Evolutionary conservation across 2,329 filamentous ascomycete species (phyloP), one percentile per base, ranked within the genome.

Genomic region (Trichophyton benhamiae): DNA sequence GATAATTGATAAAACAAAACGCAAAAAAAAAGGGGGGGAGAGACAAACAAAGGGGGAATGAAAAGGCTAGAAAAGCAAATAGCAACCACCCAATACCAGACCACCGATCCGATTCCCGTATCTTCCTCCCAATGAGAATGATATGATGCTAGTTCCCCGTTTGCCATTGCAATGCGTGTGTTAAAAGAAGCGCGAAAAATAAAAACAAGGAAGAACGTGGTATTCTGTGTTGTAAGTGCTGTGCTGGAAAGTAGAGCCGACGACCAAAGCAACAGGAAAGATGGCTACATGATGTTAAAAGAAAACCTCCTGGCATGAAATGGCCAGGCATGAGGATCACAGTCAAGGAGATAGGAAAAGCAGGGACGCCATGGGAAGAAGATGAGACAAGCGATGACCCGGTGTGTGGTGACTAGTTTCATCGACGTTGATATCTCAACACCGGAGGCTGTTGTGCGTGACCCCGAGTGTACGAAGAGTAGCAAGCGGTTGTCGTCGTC

Each of bases 31-130:
- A 4, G 25, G 7, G 36, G 6, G 20, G 41, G 15, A 49, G 3
- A 30, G 52, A 41, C 17, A 49, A 60, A 20, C 4, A 36, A 20
- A 5, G 15, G 11, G n/a, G 15, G 57, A 36, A 9, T 3, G 22
- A 59, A 36, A 36, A 15, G 60, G 30, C 13, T 5, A 59, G 9
- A 15, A 59, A 44, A 59, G 30, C 44, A 59, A 33, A 59, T 42
- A 53, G 52, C 58, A 62, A 46, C n/a, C 38, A 55, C 49, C n/a
- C 30, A 46, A 59, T 53, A 59, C 49, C 49, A 55, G 13, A 55
- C 49, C 49, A 55, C 49, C 49, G 49, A 55, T 55, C 49, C 49
- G 49, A 55, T 55, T 55, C 49, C 49, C 27, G 25, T 33, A 55
- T 55, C 49, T 55, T 55, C 49, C 49, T 55, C 49, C 49, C 49